phyloP scores from a whole-genome alignment of 257 asterid genomes.

The Forsythia viridissima region DNA sequence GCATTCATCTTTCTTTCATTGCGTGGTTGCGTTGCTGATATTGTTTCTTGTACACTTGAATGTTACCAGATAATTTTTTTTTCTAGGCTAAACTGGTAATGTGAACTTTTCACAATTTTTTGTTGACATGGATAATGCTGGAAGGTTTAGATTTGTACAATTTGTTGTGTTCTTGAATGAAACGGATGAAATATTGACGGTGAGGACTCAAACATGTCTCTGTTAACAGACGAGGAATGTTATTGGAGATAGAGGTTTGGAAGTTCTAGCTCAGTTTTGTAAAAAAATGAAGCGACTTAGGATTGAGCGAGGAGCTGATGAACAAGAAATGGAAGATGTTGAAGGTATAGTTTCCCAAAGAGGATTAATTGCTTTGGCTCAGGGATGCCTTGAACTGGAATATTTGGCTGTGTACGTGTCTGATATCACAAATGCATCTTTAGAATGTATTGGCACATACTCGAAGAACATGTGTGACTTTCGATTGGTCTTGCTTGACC shows the following conservation, averaged over 20 bases:
- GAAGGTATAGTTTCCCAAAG: conserved; percentile 67
- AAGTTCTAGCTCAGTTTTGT: conserved; percentile 49
- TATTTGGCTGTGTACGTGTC: conserved; percentile 69
- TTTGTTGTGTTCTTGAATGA: conserved; percentile 1
- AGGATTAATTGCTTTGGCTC: conserved; percentile 57
- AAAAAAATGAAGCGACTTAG: conserved; percentile 60
- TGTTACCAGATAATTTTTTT: neutral
- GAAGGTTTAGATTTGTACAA: neutral
- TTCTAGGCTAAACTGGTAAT: neutral
- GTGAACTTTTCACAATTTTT: neutral
- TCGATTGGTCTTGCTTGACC: conserved; percentile 66
- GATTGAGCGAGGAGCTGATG: conserved; percentile 69
- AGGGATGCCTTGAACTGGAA: conserved; percentile 60
- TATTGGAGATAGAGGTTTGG: conserved; percentile 73
- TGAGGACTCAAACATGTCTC: conserved; percentile 1
- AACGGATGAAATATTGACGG: neutral
- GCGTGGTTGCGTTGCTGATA: neutral
- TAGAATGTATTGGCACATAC: conserved; percentile 45
- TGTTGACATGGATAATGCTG: neutral
- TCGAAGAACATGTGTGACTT: conserved; percentile 52
- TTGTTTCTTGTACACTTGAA: neutral
- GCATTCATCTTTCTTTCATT: neutral
- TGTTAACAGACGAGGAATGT: conserved; percentile 56
- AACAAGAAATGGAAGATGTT: conserved; percentile 61
- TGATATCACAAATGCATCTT: conserved; percentile 55